These are phyloP conservation scores for Aspergillus homomorphus DNA, from an alignment of 495 filamentous ascomycete genomes.

Conservation along the genomic window DNA sequence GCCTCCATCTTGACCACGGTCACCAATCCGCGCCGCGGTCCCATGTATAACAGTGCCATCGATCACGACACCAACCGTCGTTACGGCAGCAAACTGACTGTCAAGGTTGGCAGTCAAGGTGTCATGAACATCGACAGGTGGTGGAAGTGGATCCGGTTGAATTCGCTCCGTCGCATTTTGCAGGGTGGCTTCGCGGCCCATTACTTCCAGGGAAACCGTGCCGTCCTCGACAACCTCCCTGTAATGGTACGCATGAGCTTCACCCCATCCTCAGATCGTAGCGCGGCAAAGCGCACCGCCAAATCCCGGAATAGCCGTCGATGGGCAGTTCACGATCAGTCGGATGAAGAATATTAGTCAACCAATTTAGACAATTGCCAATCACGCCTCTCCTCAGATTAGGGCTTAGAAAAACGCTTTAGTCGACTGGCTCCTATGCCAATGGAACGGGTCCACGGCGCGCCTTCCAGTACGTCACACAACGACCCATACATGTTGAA, in stretches of 20 bases:
- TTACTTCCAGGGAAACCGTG: constrained; percentile 78
- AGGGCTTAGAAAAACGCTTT: no score
- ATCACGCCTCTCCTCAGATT: no score
- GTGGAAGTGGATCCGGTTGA: constrained; percentile 81
- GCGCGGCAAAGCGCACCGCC: constrained; percentile 33
- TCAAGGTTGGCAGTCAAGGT: constrained; percentile 69
- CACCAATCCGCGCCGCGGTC: constrained; percentile 71
- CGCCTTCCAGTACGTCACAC: no score
- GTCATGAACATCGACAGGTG: constrained; percentile 82
- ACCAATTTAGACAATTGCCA: background rate
- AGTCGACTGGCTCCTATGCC: no score
- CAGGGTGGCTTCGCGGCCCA: constrained; percentile 79
- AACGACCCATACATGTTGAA: no score
- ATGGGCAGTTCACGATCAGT: constrained; percentile 27
- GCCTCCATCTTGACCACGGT: constrained; percentile 80
- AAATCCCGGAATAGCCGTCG: constrained; percentile 35
- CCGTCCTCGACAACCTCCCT: constrained; percentile 74
- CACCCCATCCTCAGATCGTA: constrained; percentile 24
- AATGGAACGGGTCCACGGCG: no score
- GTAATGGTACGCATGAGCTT: constrained; percentile 38
- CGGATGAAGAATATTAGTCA: constrained; percentile 18
- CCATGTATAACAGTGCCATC: constrained; percentile 68
- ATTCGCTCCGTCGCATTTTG: constrained; percentile 71
- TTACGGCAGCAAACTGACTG: constrained; percentile 74
- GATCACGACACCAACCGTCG: constrained; percentile 67